Base-by-base conservation (phyloP, 2,329 filamentous ascomycete genomes). In the Fusarium sp. region DNA sequence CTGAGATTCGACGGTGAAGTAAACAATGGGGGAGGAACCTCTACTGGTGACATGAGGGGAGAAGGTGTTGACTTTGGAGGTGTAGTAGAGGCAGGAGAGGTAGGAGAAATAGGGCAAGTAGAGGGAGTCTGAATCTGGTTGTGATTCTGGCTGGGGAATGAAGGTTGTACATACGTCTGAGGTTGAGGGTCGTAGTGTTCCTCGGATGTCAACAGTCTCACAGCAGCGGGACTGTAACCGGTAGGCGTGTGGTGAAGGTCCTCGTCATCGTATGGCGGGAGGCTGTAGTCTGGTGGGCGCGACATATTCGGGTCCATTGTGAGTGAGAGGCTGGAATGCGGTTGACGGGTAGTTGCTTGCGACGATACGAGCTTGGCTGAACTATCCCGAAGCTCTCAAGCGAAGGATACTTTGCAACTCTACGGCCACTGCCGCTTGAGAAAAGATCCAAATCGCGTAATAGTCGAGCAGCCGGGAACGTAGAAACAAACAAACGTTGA, bases 201-300 rank as follows among this genome's bases (percentile, higher is more conserved):
- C 74, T 90, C 88, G 77, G 87, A 89, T 54, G 88, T 90, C 79
- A 91, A 80, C 73, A 91, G 80, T 73, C 89, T 84, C 57, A 90
- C 84, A 65, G 84, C 86, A 34, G 88, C 84, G 45, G 83, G 79
- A 74, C 85, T 85, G 58, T 83, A 80, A 62, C 82, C 81, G 41
- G 80, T 81, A 19, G 83, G 82, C 28, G 82, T 84, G 67, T 83
- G 80, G 70, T 85, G 80, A 63, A 74, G 58, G 52, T 77, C 69
- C 53, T 88, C 85, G 55, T 88, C 85, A 73, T 87, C 84, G 75
- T 90, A 90, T 55, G 79, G 78, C 21, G 85, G 85, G 55, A 88
- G 81, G 67, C 81, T 82, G 74, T 90, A 90, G 68, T 88, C 86
- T 31, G 88, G 87, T 63, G 85, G 86, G 69, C 84, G 80, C 34